Percentiles rank a stretch among this genome's conserved stretches.
Evolutionary conservation across 148 eudicot species (phyloP).

Genomic region (Nepenthes mirabilis): DNA sequence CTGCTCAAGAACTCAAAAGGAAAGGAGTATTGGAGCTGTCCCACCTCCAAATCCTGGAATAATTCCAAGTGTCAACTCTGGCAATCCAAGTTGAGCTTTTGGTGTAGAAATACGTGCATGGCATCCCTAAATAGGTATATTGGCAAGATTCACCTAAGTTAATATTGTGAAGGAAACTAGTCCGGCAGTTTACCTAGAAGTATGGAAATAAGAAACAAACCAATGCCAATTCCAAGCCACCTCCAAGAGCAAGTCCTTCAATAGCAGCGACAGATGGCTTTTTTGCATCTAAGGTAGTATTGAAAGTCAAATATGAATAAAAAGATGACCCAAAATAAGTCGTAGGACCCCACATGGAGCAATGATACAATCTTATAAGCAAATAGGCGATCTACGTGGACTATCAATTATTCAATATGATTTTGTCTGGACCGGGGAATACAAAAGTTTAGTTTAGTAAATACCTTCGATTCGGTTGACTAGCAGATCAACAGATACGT

Average conservation of each 20-base stretch:
- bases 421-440: background rate
- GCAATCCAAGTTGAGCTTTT: conserved; percentile 76
- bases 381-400: too few relatives aligned
- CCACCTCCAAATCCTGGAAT: conserved; percentile 90
- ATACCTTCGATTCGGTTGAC: conserved; percentile 76
- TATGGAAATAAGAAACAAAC: conserved; percentile 28
- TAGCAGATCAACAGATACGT: conserved; percentile 55
- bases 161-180: background rate
- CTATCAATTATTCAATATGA: background rate
- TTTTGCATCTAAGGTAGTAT: conserved; percentile 41
- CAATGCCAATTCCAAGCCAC: conserved; percentile 89
- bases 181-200: background rate
- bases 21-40: background rate
- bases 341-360: background rate
- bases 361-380: background rate
- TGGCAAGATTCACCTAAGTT: conserved; percentile 1
- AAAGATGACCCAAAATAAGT: background rate
- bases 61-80: conserved; percentile 83
- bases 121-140: conserved; percentile 43
- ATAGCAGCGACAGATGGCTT: conserved; percentile 91
- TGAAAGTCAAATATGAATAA: background rate
- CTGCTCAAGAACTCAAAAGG: background rate
- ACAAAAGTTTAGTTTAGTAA: background rate
- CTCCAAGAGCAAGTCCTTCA: conserved; percentile 89
- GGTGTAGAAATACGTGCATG: conserved; percentile 88